phyloP scores from a whole-genome alignment of 2,329 filamentous ascomycete species.

The Penicillium palitans region DNA sequence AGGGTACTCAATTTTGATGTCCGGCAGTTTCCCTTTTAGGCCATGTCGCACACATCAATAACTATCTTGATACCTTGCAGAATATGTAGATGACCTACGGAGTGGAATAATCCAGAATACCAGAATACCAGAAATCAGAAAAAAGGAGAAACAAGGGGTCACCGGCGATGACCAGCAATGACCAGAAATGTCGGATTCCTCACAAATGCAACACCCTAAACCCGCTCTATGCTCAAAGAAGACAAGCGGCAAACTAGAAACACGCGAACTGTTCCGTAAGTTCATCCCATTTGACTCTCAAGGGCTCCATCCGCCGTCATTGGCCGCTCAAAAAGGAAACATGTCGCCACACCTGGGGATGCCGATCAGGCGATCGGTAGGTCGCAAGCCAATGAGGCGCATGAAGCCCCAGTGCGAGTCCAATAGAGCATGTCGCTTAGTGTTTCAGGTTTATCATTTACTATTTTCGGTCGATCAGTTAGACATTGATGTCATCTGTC shows the following conservation, averaged over 20 bases:
- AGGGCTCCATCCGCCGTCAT: constrained; percentile 2
- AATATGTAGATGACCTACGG: neutral
- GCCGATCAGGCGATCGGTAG: constrained; percentile 6
- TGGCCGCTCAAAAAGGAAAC: neutral
- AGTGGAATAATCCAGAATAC: neutral
- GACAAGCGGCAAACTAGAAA: constrained; percentile 7
- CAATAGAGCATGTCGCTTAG: constrained; percentile 12
- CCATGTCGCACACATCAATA: neutral
- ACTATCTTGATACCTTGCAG: neutral
- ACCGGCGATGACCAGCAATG: neutral
- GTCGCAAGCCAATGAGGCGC: neutral
- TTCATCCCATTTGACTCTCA: constrained; percentile 1
- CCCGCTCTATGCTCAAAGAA: neutral
- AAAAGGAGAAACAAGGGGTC: constrained; percentile 8
- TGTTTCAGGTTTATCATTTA: constrained; percentile 13
- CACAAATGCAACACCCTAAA: constrained; percentile 5
- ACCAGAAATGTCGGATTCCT: constrained; percentile 7
- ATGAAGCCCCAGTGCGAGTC: neutral
- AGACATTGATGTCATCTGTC: constrained; percentile 5
- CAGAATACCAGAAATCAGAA: neutral
- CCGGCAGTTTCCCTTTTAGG: neutral
- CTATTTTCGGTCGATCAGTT: neutral
- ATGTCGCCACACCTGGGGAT: constrained; percentile 12
- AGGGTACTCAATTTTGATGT: neutral
- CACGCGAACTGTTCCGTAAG: constrained; percentile 2